Base-by-base conservation (phyloP, 1,139 yeast genomes). In the Protomyces inundatus region DNA sequence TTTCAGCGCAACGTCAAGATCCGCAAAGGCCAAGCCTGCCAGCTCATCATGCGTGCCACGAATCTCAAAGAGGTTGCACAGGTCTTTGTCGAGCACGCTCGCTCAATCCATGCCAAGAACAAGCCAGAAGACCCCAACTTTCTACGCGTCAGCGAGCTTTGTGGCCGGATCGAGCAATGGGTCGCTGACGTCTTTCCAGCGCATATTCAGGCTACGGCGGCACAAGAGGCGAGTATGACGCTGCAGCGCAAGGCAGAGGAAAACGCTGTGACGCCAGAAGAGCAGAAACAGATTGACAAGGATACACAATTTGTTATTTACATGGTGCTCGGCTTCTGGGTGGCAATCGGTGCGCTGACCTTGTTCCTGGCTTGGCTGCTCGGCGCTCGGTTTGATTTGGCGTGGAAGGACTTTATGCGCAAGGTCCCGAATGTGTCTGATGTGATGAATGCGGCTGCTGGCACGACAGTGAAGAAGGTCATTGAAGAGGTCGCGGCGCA, bases 51-150 rank as follows among this genome's bases (percentile, higher is more conserved):
- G 67, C 78, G 83, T 66, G 81, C 93, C 55, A 83, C 91, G 74
- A 85, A 90, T 2, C 83, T 88, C 74, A 84, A 84, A 52, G 91
- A 88, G 3, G 93, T 90, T 52, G 87, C 87, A 55, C 78, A 79
- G 10, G 82, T 91, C 54, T 95, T 95, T 80, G 82, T 86, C 71
- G 77, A 83, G 37, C 90, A 89, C 74, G 78, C 88, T 61, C 85
- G 87, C 71, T 80, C 79, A 61, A 90, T 95, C 71, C 95, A 93
- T 75, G 87, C 84, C 68, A 84, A 85, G 74, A 83, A 93, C 63
- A 80, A 83, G 6, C 95, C 91, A 42, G 78, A 80, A 52, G 98
- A 93, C 77, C 96, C 97, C 69, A 88, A 88, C 77, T 95, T 89
- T 76, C 80, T 93, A 73, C 82, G 84, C 68, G 83, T 95, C 68